Conservation (phyloP, 768 basidiomycete genomes). For the Multifurca ochricompacta region DNA sequence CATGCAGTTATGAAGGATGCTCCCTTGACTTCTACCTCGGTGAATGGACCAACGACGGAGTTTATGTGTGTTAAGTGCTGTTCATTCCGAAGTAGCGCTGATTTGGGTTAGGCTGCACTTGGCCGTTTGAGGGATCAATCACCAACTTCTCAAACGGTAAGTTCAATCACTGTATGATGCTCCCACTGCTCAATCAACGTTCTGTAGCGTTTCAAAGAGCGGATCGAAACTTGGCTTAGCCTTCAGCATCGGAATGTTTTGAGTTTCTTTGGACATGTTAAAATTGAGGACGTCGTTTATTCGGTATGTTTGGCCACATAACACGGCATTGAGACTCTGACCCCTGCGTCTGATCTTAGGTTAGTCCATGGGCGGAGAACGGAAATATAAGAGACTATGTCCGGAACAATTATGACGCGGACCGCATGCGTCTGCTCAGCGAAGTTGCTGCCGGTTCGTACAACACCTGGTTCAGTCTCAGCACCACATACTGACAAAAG, state of each 20-base stretch:
- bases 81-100: background rate
- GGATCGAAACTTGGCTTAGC: constrained; percentile 37
- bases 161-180: background rate
- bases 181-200: background rate
- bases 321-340: background rate
- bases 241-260: constrained; percentile 36
- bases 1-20: constrained; percentile 29
- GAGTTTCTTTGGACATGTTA: constrained; percentile 32
- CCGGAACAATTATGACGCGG: constrained; percentile 26
- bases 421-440: constrained; percentile 33
- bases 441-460: constrained; percentile 33
- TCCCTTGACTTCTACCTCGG: constrained; percentile 37
- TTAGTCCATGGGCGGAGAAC: constrained; percentile 41
- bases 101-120: constrained; percentile 6
- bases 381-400: constrained; percentile 34
- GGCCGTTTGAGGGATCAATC: constrained; percentile 10
- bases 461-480: background rate
- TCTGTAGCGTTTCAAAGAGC: constrained; percentile 35
- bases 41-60: constrained; percentile 36
- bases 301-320: constrained; percentile 1
- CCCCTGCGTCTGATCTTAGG: constrained; percentile 24
- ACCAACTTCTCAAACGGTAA: constrained; percentile 2
- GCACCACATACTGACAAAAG: constrained; percentile 1
- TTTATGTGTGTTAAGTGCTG: constrained; percentile 27
- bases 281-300: constrained; percentile 24